Conservation (phyloP, 2,329 filamentous ascomycete species). For the Clonostachys byssicola region DNA sequence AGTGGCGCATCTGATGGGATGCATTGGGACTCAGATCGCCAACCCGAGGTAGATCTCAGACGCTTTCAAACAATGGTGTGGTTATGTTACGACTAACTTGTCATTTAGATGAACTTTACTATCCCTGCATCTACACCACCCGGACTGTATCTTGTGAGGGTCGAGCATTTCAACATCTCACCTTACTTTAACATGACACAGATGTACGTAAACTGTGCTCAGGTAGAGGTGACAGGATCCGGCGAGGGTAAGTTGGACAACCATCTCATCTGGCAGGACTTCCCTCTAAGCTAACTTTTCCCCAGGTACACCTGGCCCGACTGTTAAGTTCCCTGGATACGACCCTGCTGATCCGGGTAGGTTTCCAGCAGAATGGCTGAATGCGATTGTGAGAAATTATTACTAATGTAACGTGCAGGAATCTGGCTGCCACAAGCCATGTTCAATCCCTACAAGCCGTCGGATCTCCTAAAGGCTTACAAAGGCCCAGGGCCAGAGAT, state of each 20-base stretch:
- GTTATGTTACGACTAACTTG: neutral
- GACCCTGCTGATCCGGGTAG: conserved; percentile 8
- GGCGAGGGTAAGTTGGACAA: conserved; percentile 1
- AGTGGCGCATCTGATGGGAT: conserved; percentile 11
- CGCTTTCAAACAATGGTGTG: too few relatives aligned
- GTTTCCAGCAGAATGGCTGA: too few relatives aligned
- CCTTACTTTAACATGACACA: conserved; percentile 18
- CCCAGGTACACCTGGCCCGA: conserved; percentile 8
- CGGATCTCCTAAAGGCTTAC: too few relatives aligned
- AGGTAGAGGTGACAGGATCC: conserved; percentile 10
- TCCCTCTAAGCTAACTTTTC: too few relatives aligned
- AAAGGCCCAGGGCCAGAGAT: too few relatives aligned
- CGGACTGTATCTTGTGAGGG: conserved; percentile 15
- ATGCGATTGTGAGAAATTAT: too few relatives aligned
- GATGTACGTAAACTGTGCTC: conserved; percentile 18
- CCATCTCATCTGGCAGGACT: too few relatives aligned
- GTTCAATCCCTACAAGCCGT: too few relatives aligned
- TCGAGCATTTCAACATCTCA: conserved; percentile 23
- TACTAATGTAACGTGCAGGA: too few relatives aligned
- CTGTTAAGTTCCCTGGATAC: conserved; percentile 18
- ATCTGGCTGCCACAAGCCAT: too few relatives aligned
- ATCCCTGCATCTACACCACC: conserved; percentile 9
- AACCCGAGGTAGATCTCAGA: neutral
- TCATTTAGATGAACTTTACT: conserved; percentile 14
- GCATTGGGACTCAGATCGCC: conserved; percentile 13